phyloP scores from a whole-genome alignment of 352 stramenopile genomes.

The Globisporangium cylindrosporum region DNA sequence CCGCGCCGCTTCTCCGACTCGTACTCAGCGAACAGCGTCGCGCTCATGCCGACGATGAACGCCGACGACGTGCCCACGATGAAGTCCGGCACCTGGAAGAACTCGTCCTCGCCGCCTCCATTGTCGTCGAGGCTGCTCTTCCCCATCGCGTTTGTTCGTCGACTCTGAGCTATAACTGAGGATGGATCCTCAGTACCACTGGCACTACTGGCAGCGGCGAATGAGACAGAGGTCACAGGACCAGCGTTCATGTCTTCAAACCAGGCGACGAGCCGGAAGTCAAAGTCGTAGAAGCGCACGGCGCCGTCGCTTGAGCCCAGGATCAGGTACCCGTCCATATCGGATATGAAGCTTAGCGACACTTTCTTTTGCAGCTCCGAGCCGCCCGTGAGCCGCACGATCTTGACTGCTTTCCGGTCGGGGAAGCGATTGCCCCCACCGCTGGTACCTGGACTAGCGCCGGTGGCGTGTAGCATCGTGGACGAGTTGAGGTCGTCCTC shows the following conservation, averaged over 20 bases:
- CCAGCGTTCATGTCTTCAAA: slow-evolving; percentile 93
- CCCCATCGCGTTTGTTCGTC: slow-evolving; percentile 2
- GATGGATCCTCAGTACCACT: not conserved
- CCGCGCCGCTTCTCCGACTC: slow-evolving; percentile 81
- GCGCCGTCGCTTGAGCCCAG: slow-evolving; percentile 87
- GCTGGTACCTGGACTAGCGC: not conserved
- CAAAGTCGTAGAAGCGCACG: slow-evolving; percentile 93
- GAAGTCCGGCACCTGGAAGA: slow-evolving; percentile 87
- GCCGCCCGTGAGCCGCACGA: slow-evolving; percentile 64
- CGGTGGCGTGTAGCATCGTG: slow-evolving; percentile 5
- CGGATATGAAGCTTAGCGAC: slow-evolving; percentile 52
- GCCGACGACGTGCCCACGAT: slow-evolving; percentile 84
- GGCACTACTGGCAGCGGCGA: slow-evolving; percentile 32
- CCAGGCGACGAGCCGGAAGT: slow-evolving; percentile 91
- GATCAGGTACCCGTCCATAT: slow-evolving; percentile 90
- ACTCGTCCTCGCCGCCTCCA: slow-evolving; percentile 32
- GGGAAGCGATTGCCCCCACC: slow-evolving; percentile 25
- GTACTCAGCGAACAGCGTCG: slow-evolving; percentile 81
- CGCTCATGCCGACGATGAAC: slow-evolving; percentile 86
- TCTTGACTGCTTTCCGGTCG: slow-evolving; percentile 82
- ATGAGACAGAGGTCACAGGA: slow-evolving; percentile 87
- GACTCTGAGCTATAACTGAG: slow-evolving; percentile 5
- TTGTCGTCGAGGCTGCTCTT: slow-evolving; percentile 16
- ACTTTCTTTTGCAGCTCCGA: slow-evolving; percentile 47
- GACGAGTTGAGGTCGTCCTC: slow-evolving; percentile 25